phyloP scores from a whole-genome alignment of 345 rosid genomes.

The Hibiscus trionum region DNA sequence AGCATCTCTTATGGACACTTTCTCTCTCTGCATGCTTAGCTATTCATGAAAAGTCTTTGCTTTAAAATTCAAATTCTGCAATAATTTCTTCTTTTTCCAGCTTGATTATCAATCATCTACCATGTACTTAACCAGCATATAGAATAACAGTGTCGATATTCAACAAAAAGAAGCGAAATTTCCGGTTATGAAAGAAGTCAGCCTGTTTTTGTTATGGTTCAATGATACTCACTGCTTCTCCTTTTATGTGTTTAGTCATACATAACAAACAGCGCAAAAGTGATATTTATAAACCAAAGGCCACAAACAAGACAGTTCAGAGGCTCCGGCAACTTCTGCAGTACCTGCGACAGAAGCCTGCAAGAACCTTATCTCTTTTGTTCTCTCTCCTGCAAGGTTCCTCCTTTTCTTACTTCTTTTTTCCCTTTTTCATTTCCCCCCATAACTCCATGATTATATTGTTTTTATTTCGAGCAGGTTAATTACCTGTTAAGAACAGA shows the following conservation, averaged over 20 bases:
- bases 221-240: neutral
- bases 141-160: neutral
- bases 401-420: neutral
- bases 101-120: neutral
- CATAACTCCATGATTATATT: neutral
- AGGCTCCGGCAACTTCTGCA: conserved; percentile 61
- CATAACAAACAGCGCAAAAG: conserved; percentile 74
- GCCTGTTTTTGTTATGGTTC: neutral
- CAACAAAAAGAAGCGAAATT: neutral
- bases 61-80: neutral
- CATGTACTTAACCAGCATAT: neutral
- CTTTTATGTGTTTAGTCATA: conserved; percentile 43
- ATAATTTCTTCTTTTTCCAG: neutral
- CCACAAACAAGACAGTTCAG: conserved; percentile 58
- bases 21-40: conserved; percentile 3
- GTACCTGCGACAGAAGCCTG: conserved; percentile 62
- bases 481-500: conserved; percentile 43
- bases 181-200: neutral
- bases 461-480: conserved; percentile 29
- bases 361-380: conserved; percentile 69
- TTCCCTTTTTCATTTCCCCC: neutral
- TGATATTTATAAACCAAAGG: conserved; percentile 73
- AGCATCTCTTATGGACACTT: neutral
- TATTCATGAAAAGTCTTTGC: neutral
- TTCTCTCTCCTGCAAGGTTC: conserved; percentile 92